These are phyloP conservation scores for Globisporangium lucens DNA, from an alignment of 352 stramenopile genomes.

Conservation along the genomic window DNA sequence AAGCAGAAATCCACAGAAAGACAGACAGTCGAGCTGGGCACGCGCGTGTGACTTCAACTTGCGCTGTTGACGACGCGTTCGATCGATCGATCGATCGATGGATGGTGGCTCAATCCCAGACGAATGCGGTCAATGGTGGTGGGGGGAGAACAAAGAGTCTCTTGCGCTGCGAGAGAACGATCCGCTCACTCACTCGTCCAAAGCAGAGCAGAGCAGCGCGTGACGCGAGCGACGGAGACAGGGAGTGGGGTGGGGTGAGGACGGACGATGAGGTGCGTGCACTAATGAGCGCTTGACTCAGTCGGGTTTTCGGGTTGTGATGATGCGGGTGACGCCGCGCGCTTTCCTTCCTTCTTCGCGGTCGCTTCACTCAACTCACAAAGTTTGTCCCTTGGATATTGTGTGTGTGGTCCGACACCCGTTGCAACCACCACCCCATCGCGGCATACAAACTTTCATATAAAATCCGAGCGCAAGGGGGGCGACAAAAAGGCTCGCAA, in stretches of 20 bases:
- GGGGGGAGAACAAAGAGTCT: not conserved
- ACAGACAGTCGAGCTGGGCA: not conserved
- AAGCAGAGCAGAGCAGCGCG: not conserved
- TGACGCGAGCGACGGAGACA: not conserved
- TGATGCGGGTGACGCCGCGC: not conserved
- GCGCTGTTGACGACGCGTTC: not conserved
- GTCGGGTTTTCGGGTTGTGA: constrained; percentile 11
- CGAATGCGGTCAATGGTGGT: not conserved
- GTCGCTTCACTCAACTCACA: not conserved
- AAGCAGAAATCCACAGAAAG: constrained; percentile 2
- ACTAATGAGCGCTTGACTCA: constrained; percentile 16
- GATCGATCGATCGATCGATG: not conserved
- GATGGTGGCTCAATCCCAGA: not conserved
- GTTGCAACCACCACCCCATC: not conserved
- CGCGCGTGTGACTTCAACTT: not conserved
- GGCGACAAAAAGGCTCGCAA: not conserved
- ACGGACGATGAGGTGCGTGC: constrained; percentile 9
- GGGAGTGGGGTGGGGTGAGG: too few species aligned
- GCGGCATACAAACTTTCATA: constrained; percentile 11
- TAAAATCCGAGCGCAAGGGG: not conserved
- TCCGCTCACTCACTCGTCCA: not conserved
- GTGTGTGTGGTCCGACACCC: constrained; percentile 15
- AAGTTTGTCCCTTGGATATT: constrained; percentile 3
- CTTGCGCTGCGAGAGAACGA: constrained; percentile 3
- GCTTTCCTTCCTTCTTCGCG: not conserved